phyloP scores from a whole-genome alignment of 352 stramenopile genomes.

The Phytopythium oedochilum region DNA sequence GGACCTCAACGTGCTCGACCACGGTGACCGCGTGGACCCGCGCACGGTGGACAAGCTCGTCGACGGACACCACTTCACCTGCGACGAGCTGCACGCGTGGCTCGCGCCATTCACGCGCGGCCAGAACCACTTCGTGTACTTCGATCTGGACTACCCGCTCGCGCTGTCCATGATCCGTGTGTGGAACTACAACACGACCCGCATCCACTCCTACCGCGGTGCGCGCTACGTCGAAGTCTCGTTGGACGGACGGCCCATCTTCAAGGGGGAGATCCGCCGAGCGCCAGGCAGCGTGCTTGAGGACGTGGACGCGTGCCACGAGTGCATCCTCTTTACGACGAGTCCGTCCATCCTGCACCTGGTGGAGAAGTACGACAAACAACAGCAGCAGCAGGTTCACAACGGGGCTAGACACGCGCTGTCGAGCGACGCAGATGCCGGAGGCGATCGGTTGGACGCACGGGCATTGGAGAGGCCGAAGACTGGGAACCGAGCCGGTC shows the following conservation, averaged over 20 bases:
- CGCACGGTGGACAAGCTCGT: slow-evolving; percentile 87
- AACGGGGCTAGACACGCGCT: neutral
- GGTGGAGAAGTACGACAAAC: slow-evolving; percentile 82
- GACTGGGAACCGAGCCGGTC: slow-evolving; percentile 38
- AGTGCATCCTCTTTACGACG: slow-evolving; percentile 85
- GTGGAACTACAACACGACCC: slow-evolving; percentile 88
- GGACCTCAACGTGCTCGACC: slow-evolving; percentile 81
- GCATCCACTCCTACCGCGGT: slow-evolving; percentile 71
- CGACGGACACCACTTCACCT: slow-evolving; percentile 85
- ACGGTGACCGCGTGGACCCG: slow-evolving; percentile 65
- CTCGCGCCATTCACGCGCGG: slow-evolving; percentile 77
- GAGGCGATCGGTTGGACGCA: slow-evolving; percentile 7
- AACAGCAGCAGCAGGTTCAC: slow-evolving; percentile 10
- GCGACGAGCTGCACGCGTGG: slow-evolving; percentile 87
- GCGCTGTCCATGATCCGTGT: slow-evolving; percentile 82
- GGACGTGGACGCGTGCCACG: slow-evolving; percentile 57
- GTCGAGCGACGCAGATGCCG: neutral
- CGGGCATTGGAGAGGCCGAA: slow-evolving; percentile 40
- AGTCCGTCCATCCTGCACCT: slow-evolving; percentile 64
- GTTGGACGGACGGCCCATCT: slow-evolving; percentile 57
- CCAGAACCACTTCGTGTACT: slow-evolving; percentile 73
- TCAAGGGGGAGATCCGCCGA: slow-evolving; percentile 75
- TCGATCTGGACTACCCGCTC: slow-evolving; percentile 73
- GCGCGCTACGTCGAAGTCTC: slow-evolving; percentile 60
- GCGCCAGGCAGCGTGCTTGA: slow-evolving; percentile 58